These are phyloP conservation scores for Ustulina deusta DNA, from an alignment of 2,329 filamentous ascomycete species.

Conservation along the genomic window DNA sequence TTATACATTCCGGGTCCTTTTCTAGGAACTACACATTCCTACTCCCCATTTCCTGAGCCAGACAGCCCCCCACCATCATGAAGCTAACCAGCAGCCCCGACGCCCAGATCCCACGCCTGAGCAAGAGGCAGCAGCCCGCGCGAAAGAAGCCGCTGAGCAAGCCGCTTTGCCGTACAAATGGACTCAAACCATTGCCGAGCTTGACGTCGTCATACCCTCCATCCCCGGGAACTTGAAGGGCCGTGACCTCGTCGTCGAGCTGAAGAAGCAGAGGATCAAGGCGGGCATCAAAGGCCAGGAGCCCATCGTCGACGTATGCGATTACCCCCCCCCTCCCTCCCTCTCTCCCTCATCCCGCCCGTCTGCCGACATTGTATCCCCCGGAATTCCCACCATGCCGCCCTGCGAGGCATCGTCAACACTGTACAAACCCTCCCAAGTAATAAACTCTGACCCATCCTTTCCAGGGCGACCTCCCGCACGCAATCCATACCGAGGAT, in stretches of 20 bases:
- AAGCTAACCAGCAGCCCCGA: slow-evolving; percentile 26
- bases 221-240: slow-evolving; percentile 88
- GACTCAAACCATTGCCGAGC: slow-evolving; percentile 90
- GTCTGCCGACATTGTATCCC: neutral
- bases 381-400: neutral
- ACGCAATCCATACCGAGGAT: slow-evolving; percentile 84
- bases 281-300: slow-evolving; percentile 90
- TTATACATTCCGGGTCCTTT: neutral
- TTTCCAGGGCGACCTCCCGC: slow-evolving; percentile 83
- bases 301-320: slow-evolving; percentile 80
- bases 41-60: neutral
- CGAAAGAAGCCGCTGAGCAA: slow-evolving; percentile 88
- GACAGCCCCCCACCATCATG: slow-evolving; percentile 21
- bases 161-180: slow-evolving; percentile 95
- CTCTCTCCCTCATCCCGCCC: neutral
- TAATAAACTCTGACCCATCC: neutral
- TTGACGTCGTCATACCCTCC: slow-evolving; percentile 78
- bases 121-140: slow-evolving; percentile 69
- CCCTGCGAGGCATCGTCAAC: neutral
- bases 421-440: too few species aligned
- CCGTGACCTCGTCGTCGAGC: slow-evolving; percentile 82
- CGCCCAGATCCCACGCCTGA: slow-evolving; percentile 64
- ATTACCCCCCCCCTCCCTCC: neutral
- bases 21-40: neutral
- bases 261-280: slow-evolving; percentile 81